Evolutionary conservation across 23 red algal genomes (phyloP).

Genomic region (Gracilaria domingensis): DNA sequence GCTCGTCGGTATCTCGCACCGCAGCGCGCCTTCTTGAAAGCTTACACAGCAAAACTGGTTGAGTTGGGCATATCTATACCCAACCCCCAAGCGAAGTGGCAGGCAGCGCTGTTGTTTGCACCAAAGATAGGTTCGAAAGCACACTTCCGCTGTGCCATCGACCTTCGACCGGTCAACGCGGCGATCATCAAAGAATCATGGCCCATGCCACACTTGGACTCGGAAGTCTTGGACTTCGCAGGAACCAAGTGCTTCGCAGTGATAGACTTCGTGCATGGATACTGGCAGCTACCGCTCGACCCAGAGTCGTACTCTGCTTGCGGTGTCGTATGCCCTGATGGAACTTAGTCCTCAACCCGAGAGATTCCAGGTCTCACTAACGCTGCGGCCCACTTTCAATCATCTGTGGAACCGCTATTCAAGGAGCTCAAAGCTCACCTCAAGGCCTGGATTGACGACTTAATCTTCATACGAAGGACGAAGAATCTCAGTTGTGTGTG

Average conservation of each 20-base stretch:
- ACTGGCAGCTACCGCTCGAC: conserved; percentile 57
- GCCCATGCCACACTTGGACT: conserved; percentile 66
- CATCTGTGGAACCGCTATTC: conserved; percentile 33
- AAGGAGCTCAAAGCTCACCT: conserved; percentile 1
- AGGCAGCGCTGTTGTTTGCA: conserved; percentile 43
- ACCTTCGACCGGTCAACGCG: conserved; percentile 53
- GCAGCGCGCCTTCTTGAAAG: conserved; percentile 44
- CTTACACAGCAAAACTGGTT: conserved; percentile 29
- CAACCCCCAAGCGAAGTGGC: conserved; percentile 29
- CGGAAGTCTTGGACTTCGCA: conserved; percentile 38
- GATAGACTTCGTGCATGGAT: conserved; percentile 34
- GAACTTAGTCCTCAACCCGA: conserved; percentile 16
- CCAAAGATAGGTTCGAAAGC: conserved; percentile 44
- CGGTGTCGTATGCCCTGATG: conserved; percentile 26
- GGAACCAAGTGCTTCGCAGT: conserved; percentile 30
- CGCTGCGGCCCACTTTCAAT: conserved; percentile 44
- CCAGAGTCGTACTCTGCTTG: conserved; percentile 15
- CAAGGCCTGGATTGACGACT: conserved; percentile 68
- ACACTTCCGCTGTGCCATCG: conserved; percentile 4
- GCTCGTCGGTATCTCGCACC: conserved; percentile 30
- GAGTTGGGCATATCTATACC: conserved; percentile 30
- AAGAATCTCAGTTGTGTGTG: neutral
- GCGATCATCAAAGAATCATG: conserved; percentile 35
- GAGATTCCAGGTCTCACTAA: conserved; percentile 39
- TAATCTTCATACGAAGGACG: conserved; percentile 17